Base-by-base conservation (phyloP, 2,329 filamentous ascomycete genomes). In the Lachnellula subtilissima region DNA sequence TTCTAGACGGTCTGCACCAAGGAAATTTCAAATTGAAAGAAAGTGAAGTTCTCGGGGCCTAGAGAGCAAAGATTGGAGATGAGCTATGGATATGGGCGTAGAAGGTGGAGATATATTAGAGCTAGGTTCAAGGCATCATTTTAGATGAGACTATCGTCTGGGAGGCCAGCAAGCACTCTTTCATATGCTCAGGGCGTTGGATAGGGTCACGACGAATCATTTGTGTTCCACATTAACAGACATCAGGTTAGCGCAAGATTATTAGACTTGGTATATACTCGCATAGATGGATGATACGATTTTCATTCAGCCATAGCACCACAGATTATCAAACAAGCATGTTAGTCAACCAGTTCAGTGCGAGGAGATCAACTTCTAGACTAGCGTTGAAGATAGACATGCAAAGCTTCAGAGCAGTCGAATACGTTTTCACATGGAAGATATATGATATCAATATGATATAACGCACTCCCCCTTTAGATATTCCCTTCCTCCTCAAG, bases 1-100 rank as follows among this genome's bases (percentile, higher is more conserved):
- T 74, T 4, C 70, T 89, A 52, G 73, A 80, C 55, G 78, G 78
- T 1, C 65, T 88, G 59, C 80, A 82, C 54, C 71, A 74, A 46
- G 78, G 76, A 8, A 55, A 62, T 14, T 71, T 67, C 64, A 66
- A 67, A 25, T 55, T 71, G 43, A 60, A 64, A 48, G 67, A 68
- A 56, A 69, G 56, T 48, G 52, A 61, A 37, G 54, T 62, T 45
- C 48, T 57, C 9, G 62, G 59, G 48, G 58, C 64, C 37, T 67
- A 60, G 45, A 17, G 45, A 6, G 5, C 12, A 47, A 17, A 28
- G 12, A 2, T 17, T 32, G 9, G 9, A 32, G 25, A 8, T 8
- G 14, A 23, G 23, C 12, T 28, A 19, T 28, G 23, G 9, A 47
- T 25, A 32, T 11, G n/a, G 45, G 45, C 45, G 45, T 17, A 32